Percentiles rank a stretch among this genome's conserved stretches.
phyloP scores from a whole-genome alignment of 1,284 basidiomycete genomes.

The Apiotrichum montevideense region DNA sequence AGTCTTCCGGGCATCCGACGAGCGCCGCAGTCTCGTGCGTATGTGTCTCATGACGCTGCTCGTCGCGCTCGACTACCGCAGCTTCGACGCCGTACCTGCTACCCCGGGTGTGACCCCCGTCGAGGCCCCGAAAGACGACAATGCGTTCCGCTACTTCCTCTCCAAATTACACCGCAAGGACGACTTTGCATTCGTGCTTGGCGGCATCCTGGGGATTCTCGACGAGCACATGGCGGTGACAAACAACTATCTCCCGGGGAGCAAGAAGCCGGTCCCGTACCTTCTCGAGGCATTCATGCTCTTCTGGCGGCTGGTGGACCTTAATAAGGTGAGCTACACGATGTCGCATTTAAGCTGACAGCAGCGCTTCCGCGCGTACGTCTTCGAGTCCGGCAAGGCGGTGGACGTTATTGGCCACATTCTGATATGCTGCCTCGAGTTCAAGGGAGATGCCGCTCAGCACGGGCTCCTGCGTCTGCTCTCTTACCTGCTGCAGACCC shows the following conservation, averaged over 20 bases:
- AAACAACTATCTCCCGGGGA: conserved; percentile 73
- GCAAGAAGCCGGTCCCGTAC: conserved; percentile 70
- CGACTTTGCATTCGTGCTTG: conserved; percentile 75
- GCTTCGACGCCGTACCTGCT: conserved; percentile 31
- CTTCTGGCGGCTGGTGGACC: conserved; percentile 82
- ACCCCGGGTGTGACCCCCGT: conserved; percentile 6
- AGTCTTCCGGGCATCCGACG: conserved; percentile 74
- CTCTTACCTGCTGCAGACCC: conserved; percentile 84
- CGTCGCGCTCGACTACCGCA: conserved; percentile 73
- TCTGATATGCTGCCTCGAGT: conserved; percentile 69
- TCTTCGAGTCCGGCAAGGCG: conserved; percentile 70
- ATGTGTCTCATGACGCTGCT: conserved; percentile 69
- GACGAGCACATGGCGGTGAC: conserved; percentile 66
- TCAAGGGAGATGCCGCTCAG: conserved; percentile 89
- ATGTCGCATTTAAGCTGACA: neutral
- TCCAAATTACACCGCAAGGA: conserved; percentile 84
- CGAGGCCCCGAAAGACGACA: conserved; percentile 54
- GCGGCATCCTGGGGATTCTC: conserved; percentile 64
- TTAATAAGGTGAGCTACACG: conserved; percentile 65
- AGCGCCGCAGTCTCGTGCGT: conserved; percentile 62
- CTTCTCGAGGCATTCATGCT: conserved; percentile 77
- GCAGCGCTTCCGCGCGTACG: conserved; percentile 74
- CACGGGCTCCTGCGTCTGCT: conserved; percentile 83
- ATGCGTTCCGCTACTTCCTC: conserved; percentile 82
- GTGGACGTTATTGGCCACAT: conserved; percentile 70